Base-by-base conservation (phyloP, 139 green algal species). In the Ettlia oleoabundans region DNA sequence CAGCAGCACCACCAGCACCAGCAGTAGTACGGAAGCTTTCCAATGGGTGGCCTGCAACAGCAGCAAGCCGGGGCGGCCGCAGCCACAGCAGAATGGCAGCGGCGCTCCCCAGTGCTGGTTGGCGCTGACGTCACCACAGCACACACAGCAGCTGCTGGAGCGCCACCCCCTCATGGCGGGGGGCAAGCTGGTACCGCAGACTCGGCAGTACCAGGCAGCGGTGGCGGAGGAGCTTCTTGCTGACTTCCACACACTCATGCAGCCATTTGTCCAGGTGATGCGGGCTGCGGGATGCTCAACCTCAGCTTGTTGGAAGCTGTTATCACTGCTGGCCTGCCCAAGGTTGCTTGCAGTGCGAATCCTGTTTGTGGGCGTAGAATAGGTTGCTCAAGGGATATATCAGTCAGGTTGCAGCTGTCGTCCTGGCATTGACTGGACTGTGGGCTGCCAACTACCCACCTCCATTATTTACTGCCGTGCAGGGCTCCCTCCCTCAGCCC, bases 11-110 rank as follows among this genome's bases (percentile, higher is more conserved):
- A 33, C 28, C 35, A 67, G 71, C 51, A 26, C 33, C 71, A 65
- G 51, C 71, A 67, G 71, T 22, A 37, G 67, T 42, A 42, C 30
- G 30, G 21, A 2, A 26, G 73, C 53, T 4, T 80, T 80, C 37
- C 73, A 80, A n/a, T 80, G 53, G 53, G 33, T 80, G 52, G 73
- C 73, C 10, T 80, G 73, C 53, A 52, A 80, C 53, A 80, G 73
- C 73, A 80, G 73, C 73, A 80, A 80, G 73, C 73, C 73, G 21
- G 73, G 73, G 53, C 53, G 73, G 73, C 52, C 35, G n/a, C 70
- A 42, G 47, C n/a, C n/a, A n/a, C n/a, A n/a, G n/a, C n/a, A n/a
- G n/a, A n/a, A n/a, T n/a, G 38, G 40, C 21, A 5, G 13, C 30
- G 43, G 30, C 43, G 52, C 35, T 6, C 52, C 73, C 35, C 73